Base-by-base conservation (phyloP, 371 early-diverging fungal genomes). In the Entomophthora muscae region DNA sequence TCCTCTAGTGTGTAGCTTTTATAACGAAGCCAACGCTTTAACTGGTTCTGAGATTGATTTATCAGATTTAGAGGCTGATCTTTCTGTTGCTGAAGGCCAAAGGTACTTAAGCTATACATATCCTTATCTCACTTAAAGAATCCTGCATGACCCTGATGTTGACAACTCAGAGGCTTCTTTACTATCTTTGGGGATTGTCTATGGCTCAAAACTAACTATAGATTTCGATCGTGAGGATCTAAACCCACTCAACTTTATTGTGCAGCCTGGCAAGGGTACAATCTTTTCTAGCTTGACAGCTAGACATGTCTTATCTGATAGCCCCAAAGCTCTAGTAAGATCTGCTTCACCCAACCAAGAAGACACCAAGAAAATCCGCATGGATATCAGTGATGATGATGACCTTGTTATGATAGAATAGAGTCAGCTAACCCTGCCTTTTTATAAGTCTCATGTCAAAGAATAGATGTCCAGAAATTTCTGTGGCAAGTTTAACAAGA, bases 71-170 rank as follows among this genome's bases (percentile, higher is more conserved):
- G 10, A 21, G 23, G 55, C 12, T 22, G 75, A 75, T 0, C 65
- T 77, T 1, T 64, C 70, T 7, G 70, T 82, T 21, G 66, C 73
- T 61, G 78, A 81, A 62, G 82, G 78, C 7, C 77, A 73, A 61
- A 76, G 83, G 87, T 84, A 66, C 65, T 63, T 54, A 17, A 53
- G n/a, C 1, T n/a, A 10, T 12, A n/a, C 63, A 26, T 30, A 17
- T 1, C 30, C n/a, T 3, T 52, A 13, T 7, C 26, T 52, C 12
- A 3, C 53, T n/a, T 24, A 63, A 67, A 84, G 88, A 65, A 70
- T 92, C 28, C 68, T 98, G 30, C 91, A 91, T 65, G 98, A 98
- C 68, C 75, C 81, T 13, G 97, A 96, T 52, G 91, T 92, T 27
- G 95, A 95, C 55, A 91, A 90, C 63, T 67, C 79, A 1, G 72